A percentile compares a stretch with the other conserved stretches of the same genome.
Evolutionary conservation across 1,139 yeast species (phyloP).

Genomic region (Pneumocystis murina): DNA sequence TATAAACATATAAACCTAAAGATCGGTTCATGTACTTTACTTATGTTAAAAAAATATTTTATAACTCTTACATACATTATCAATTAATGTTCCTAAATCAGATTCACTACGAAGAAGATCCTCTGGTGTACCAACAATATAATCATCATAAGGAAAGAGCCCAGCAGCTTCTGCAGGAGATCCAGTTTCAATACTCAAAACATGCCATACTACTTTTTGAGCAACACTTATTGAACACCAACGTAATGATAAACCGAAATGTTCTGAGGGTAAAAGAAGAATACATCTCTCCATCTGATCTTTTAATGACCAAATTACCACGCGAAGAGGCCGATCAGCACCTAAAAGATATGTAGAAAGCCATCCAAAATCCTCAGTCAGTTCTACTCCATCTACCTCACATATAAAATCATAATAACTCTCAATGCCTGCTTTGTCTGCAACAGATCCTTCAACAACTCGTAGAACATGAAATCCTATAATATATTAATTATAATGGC

Average conservation of each 20-base stretch:
- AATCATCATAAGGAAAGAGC: slow-evolving; percentile 71
- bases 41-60: neutral
- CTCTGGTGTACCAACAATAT: slow-evolving; percentile 76
- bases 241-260: neutral
- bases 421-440: slow-evolving; percentile 42
- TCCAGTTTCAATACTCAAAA: slow-evolving; percentile 53
- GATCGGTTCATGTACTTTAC: slow-evolving; percentile 8
- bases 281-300: neutral
- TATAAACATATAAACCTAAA: slow-evolving; percentile 59
- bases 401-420: slow-evolving; percentile 77
- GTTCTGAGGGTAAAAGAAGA: neutral
- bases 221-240: slow-evolving; percentile 20
- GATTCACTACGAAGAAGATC: slow-evolving; percentile 69
- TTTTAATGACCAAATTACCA: neutral
- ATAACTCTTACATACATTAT: slow-evolving; percentile 2
- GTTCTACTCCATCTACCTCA: slow-evolving; percentile 42
- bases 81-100: slow-evolving; percentile 8
- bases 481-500: neutral
- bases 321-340: neutral
- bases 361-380: neutral
- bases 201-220: slow-evolving; percentile 59
- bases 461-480: slow-evolving; percentile 41
- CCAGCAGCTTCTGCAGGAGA: slow-evolving; percentile 84
- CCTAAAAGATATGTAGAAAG: neutral
- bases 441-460: slow-evolving; percentile 32